phyloP scores from a whole-genome alignment of 805 yeast genomes.

The Hemisphaericaspora nanyangensis region DNA sequence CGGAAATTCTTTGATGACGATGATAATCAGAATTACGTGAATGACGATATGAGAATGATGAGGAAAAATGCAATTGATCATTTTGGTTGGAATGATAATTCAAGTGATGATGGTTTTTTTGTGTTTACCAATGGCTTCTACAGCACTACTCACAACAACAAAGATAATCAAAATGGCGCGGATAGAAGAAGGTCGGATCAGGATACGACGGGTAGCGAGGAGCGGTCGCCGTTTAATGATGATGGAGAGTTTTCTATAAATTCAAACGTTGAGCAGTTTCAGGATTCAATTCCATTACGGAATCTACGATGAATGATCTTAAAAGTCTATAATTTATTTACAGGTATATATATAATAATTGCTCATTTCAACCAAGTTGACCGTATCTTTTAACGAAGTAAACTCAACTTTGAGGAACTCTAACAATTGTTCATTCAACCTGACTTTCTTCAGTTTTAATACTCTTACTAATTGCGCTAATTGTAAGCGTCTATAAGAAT shows the following conservation, averaged over 20 bases:
- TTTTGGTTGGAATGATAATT: slow-evolving; percentile 21
- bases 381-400: background rate
- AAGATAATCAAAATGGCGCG: background rate
- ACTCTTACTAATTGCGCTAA: slow-evolving; percentile 17
- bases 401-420: background rate
- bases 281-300: background rate
- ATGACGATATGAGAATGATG: slow-evolving; percentile 32
- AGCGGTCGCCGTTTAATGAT: background rate
- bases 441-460: background rate
- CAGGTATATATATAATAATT: background rate
- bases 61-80: slow-evolving; percentile 12
- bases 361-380: background rate
- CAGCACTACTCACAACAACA: slow-evolving; percentile 19
- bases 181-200: background rate
- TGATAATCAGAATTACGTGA: slow-evolving; percentile 18
- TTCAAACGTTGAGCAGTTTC: background rate
- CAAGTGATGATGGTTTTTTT: slow-evolving; percentile 42
- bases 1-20: slow-evolving; percentile 37
- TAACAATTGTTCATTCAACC: background rate
- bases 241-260: background rate
- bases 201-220: background rate
- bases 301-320: background rate
- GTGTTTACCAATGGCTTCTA: slow-evolving; percentile 42
- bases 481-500: slow-evolving; percentile 14
- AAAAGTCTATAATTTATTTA: no score